Evolutionary conservation across 345 rosid species (phyloP).

Genomic region (Corymbia maculata): DNA sequence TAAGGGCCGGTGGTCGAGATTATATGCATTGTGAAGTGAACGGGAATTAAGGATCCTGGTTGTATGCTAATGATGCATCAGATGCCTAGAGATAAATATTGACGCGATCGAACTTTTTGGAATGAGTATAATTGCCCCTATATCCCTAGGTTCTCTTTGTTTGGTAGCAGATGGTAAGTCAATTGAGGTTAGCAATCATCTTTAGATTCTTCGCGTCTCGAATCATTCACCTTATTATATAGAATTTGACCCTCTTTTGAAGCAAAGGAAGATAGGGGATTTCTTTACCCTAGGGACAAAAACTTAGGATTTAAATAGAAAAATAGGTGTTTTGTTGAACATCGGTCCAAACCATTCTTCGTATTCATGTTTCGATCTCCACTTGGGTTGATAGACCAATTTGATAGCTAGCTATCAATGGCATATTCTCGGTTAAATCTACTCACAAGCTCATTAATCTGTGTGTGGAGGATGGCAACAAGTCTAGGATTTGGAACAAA

Average conservation of each 20-base stretch:
- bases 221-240: background rate
- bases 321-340: background rate
- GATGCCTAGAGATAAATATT: background rate
- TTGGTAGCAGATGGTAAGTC: background rate
- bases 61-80: background rate
- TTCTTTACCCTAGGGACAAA: background rate
- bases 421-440: background rate
- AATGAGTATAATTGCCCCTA: background rate
- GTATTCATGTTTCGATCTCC: no score
- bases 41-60: background rate
- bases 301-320: background rate
- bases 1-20: background rate
- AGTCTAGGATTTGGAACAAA: background rate
- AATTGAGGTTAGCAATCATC: background rate
- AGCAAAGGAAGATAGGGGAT: background rate
- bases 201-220: background rate
- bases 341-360: background rate
- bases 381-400: background rate
- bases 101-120: background rate
- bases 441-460: background rate
- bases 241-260: background rate
- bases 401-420: background rate
- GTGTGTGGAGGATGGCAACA: background rate
- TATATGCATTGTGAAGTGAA: background rate
- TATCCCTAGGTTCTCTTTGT: background rate